Conservation (phyloP, 225 moss, liverwort and hornwort species). For the Climacium dendroides region DNA sequence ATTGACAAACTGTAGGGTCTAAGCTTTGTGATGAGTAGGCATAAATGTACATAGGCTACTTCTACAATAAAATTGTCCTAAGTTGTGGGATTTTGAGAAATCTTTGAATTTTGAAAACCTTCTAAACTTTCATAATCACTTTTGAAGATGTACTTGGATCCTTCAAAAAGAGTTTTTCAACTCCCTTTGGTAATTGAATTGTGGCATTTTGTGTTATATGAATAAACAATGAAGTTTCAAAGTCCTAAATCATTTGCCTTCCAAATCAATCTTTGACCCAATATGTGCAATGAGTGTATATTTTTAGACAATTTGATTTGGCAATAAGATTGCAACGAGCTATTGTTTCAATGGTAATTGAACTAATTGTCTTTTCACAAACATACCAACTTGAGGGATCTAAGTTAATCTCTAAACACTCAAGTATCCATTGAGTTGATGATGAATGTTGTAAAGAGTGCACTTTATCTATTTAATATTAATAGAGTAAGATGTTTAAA, state of each 20-base stretch:
- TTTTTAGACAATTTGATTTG: neutral
- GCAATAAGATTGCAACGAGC: neutral
- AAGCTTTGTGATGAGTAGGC: too few relatives aligned
- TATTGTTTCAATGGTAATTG: neutral
- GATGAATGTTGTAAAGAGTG: neutral
- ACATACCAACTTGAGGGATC: neutral
- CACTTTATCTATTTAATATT: neutral
- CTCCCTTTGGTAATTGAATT: fast-evolving
- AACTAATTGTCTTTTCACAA: neutral
- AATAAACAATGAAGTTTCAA: neutral
- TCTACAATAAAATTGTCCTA: neutral
- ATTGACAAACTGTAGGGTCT: too few relatives aligned
- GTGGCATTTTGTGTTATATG: neutral
- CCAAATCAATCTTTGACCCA: neutral
- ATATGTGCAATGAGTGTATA: neutral
- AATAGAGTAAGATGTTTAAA: neutral
- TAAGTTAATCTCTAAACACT: neutral
- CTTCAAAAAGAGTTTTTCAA: neutral
- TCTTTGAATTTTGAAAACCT: neutral
- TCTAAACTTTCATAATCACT: neutral
- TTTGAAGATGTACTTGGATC: neutral
- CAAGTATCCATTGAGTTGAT: neutral
- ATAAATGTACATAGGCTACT: neutral
- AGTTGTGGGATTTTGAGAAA: neutral
- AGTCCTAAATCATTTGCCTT: neutral